Evolutionary conservation across 1,284 basidiomycete genomes (phyloP), one percentile per base, ranked within the genome.

Genomic region (Retiboletus fuscus): DNA sequence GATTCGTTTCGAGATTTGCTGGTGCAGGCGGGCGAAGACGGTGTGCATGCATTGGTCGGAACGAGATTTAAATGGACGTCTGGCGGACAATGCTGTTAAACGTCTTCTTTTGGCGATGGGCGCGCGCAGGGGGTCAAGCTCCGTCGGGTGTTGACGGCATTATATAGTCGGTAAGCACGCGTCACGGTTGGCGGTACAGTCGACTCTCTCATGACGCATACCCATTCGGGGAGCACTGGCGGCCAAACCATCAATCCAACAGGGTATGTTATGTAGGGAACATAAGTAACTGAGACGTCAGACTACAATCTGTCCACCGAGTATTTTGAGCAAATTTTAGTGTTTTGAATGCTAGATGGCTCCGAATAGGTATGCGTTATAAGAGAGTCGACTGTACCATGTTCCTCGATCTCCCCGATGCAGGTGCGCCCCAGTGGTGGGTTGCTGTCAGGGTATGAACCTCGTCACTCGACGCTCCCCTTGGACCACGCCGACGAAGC

Each of bases 11-110:
- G 89, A 66, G 97, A 99, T 80, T 83, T 99, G 70, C 84, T 97
- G 34, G 87, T 87, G 0, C 89, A 92, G 73, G 85, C 84, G 39
- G 85, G 87, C 43, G 89, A 58, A 28, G 76, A 79, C 10, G 65
- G 26, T 24, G 75, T 87, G 58, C 85, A 85, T 18, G 87, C 89
- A 55, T 91, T 94, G 1, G 88, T 91, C 82, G 80, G 47, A 70
- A 64, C 57, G 97, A 99, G 84, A 99, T 99, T 72, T 96, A 97
- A 84, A 97, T 98, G 84, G 97, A 99, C 79, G 95, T 98, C 1
- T 90, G 93, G 68, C 83, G 96, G 81, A 97, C 95, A 53, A 98
- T 99, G 92, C 97, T 97, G 1, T 85, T 97, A 55, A 99, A 98
- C 79, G 89, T 99, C 49, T 99, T 97, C 84, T 99, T 99, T 83